These are phyloP conservation scores for Cutaneotrichosporon sp. DNA, from an alignment of 1,284 basidiomycete species.

Conservation along the genomic window DNA sequence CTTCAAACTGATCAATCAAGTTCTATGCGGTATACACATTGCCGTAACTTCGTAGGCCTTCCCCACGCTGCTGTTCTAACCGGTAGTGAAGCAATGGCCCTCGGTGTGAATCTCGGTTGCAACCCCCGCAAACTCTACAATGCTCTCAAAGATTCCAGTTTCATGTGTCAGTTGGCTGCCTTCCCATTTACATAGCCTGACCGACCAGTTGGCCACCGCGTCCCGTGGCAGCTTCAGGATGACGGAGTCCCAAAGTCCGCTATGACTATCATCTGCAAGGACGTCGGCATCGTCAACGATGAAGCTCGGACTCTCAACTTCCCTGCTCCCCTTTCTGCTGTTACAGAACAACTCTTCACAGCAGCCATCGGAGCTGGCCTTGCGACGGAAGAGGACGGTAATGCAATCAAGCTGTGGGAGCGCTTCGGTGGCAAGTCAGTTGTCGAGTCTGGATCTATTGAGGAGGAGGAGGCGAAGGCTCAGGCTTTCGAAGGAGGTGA, in stretches of 20 bases:
- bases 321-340: constrained; percentile 32
- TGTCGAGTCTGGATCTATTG: constrained; percentile 25
- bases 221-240: constrained; percentile 33
- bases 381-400: constrained; percentile 31
- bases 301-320: constrained; percentile 32
- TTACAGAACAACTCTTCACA: constrained; percentile 38
- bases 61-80: too few relatives aligned
- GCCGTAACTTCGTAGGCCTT: constrained; percentile 23
- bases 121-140: constrained; percentile 37
- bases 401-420: constrained; percentile 38
- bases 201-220: constrained; percentile 32
- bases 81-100: constrained; percentile 39
- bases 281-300: constrained; percentile 43
- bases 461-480: constrained; percentile 27
- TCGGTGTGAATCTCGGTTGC: constrained; percentile 40
- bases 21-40: constrained; percentile 38
- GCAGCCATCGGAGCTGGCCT: constrained; percentile 34
- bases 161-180: constrained; percentile 41
- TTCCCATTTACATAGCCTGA: not conserved
- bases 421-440: constrained; percentile 30
- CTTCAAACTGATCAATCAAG: constrained; percentile 45
- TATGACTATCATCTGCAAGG: constrained; percentile 42
- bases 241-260: constrained; percentile 37
- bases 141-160: constrained; percentile 37
- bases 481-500: constrained; percentile 19